Percentiles rank a stretch among this genome's conserved stretches.
These are phyloP conservation scores for Termitomyces heimii DNA, from an alignment of 768 basidiomycete species.

Conservation along the genomic window DNA sequence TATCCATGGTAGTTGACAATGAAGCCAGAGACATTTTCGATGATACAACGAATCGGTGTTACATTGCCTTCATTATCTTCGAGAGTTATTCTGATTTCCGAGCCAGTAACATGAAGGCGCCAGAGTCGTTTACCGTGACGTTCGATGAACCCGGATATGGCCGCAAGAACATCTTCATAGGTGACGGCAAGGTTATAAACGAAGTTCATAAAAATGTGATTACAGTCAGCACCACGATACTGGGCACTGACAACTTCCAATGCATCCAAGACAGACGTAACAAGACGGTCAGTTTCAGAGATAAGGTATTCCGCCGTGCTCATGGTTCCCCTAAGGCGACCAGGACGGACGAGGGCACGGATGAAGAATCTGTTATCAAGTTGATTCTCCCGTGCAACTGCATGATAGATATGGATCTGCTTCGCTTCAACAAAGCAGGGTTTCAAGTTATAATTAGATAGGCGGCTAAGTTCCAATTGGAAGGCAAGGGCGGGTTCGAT, in stretches of 20 bases:
- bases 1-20: constrained; percentile 98
- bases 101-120: constrained; percentile 96
- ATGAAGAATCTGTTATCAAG: constrained; percentile 99
- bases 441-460: constrained; percentile 94
- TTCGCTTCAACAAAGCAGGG: constrained; percentile 97
- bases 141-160: constrained; percentile 98
- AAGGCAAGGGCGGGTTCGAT: constrained; percentile 97
- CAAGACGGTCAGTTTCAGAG: constrained; percentile 95
- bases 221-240: constrained; percentile 91
- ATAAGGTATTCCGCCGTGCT: constrained; percentile 97
- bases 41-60: constrained; percentile 94
- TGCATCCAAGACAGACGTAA: constrained; percentile 90
- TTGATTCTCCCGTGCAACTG: constrained; percentile 91
- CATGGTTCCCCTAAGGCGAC: constrained; percentile 87
- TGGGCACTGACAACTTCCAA: constrained; percentile 90
- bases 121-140: constrained; percentile 97
- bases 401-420: constrained; percentile 98
- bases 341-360: constrained; percentile 93
- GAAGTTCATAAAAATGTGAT: constrained; percentile 99
- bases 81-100: constrained; percentile 91
- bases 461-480: constrained; percentile 93
- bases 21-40: constrained; percentile 98
- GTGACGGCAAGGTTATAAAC: constrained; percentile 93
- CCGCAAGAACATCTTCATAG: constrained; percentile 95
- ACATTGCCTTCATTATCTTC: constrained; percentile 95